Percentiles rank a stretch among this genome's conserved stretches.
Evolutionary conservation across 441 rosid species (phyloP).

Genomic region (Erodium texanum): DNA sequence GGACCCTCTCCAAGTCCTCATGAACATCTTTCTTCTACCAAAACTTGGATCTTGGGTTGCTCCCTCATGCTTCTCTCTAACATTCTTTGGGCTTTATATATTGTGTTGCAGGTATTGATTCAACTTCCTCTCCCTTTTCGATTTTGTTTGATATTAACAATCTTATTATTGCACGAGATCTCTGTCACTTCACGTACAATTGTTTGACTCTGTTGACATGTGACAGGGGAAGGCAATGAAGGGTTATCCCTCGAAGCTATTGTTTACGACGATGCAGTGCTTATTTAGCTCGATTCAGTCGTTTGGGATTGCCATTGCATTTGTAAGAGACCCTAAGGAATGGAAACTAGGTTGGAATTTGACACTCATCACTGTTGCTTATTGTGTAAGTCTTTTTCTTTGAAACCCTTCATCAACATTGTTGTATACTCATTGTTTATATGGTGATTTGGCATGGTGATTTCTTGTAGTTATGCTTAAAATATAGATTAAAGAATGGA

Average conservation of each 20-base stretch:
- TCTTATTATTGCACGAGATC: no score
- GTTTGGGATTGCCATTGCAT: not conserved
- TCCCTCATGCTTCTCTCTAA: not conserved
- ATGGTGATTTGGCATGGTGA: no score
- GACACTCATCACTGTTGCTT: not conserved
- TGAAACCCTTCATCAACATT: not conserved
- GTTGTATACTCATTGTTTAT: no score
- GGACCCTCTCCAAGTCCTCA: not conserved
- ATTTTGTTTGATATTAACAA: no score
- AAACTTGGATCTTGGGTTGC: not conserved
- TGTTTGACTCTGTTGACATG: no score
- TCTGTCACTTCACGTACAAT: no score
- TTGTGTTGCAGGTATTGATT: not conserved
- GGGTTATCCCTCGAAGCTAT: not conserved
- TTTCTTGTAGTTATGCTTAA: no score
- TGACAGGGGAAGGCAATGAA: not conserved
- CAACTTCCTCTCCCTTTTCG: no score
- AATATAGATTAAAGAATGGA: no score
- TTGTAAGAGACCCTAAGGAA: not conserved
- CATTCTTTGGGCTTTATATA: not conserved
- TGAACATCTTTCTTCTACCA: not conserved
- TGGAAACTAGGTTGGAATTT: not conserved
- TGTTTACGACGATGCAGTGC: not conserved
- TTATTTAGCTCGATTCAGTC: not conserved
- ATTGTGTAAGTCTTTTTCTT: not conserved